Evolutionary conservation across 495 filamentous ascomycete genomes (phyloP), one percentile per base, ranked within the genome.

Genomic region (Ascodesmis nigricans): DNA sequence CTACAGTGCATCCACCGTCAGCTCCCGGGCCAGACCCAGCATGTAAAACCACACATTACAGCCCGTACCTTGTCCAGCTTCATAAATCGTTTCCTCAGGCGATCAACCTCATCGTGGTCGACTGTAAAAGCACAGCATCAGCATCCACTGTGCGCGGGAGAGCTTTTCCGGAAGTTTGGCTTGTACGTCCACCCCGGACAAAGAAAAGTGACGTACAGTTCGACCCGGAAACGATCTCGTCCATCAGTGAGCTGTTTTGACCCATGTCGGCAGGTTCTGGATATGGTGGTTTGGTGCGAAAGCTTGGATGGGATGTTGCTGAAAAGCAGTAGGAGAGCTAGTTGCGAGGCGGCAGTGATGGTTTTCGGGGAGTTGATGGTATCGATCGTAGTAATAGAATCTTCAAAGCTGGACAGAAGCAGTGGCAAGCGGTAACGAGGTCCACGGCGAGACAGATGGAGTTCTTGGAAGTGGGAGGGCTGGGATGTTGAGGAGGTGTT

Each of bases 1-100:
- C 84, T 97, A 47, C 9, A 37, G 22, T 3, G 4, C 8, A 24
- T n/a, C n/a, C n/a, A n/a, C n/a, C n/a, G n/a, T n/a, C n/a, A n/a
- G n/a, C n/a, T n/a, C n/a, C n/a, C n/a, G n/a, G n/a, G n/a, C n/a
- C n/a, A n/a, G n/a, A n/a, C n/a, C n/a, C n/a, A n/a, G n/a, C n/a
- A n/a, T n/a, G n/a, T n/a, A n/a, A n/a, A n/a, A n/a, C n/a, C n/a
- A n/a, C n/a, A n/a, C n/a, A n/a, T n/a, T n/a, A n/a, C n/a, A n/a
- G n/a, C n/a, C n/a, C n/a, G n/a, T 52, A 84, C 84, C 69, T 92
- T 97, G 55, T 97, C 87, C 28, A 97, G 65, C 56, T 99, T 99
- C 84, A 93, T 93, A 51, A 99, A 99, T 36, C 84, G 67, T 59
- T 95, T 99, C 44, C 80, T 70, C 42, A 99, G 63, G 40, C 90